Conservation (phyloP, 257 asterid genomes). For the Dorcoceras hygrometricum region DNA sequence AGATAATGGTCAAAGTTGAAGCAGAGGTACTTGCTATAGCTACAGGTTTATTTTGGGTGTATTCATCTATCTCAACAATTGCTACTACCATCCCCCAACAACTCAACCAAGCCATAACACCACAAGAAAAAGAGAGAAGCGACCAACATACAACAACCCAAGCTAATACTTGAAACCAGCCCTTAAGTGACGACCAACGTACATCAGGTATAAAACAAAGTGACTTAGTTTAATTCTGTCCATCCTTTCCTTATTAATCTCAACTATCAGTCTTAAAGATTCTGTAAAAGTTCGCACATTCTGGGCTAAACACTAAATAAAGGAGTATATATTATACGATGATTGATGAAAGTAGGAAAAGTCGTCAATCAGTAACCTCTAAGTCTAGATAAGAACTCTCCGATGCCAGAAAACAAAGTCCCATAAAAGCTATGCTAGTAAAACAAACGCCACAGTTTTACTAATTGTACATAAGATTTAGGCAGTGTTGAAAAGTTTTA, state of each 20-base stretch:
- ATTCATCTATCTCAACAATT: slow-evolving; percentile 1
- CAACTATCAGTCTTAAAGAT: not conserved
- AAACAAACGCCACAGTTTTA: not conserved
- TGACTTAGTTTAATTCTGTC: not conserved
- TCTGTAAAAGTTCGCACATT: not conserved
- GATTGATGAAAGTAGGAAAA: not conserved
- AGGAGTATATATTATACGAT: not conserved
- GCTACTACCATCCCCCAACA: not conserved
- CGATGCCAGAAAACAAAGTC: not conserved
- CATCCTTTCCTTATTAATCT: slow-evolving; percentile 5
- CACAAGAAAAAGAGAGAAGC: too few species aligned
- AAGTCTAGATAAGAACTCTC: not conserved
- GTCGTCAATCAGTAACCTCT: too few species aligned
- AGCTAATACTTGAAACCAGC: not conserved
- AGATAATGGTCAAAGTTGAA: not conserved
- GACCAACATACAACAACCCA: not conserved
- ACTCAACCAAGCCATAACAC: not conserved
- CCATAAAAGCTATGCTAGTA: not conserved
- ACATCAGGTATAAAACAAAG: not conserved
- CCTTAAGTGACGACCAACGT: not conserved
- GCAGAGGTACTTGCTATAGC: not conserved
- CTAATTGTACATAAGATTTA: not conserved
- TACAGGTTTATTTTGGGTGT: slow-evolving; percentile 1
- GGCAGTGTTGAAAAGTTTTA: not conserved
- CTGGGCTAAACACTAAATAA: not conserved